Evolutionary conservation across 2,329 filamentous ascomycete genomes (phyloP), one percentile per base, ranked within the genome.

Genomic region (Hirsutella minnesotensis): DNA sequence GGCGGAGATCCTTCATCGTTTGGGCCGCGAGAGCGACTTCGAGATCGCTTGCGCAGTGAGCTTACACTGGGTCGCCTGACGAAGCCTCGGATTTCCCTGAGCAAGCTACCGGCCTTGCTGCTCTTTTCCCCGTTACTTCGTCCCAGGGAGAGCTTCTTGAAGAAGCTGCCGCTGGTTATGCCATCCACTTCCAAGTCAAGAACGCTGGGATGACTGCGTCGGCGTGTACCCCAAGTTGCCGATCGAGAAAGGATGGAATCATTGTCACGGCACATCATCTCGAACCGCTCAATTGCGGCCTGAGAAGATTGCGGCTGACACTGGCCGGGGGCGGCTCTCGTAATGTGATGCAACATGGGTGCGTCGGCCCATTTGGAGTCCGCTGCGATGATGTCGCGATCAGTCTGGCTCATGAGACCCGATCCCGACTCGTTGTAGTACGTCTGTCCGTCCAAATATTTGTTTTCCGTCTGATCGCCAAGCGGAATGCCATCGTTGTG

Each of bases 191-290:
- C 78, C 22, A 78, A 62, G 44, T 84, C 79, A 5, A 66, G 49
- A 43, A 71, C 52, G 50, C 72, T 79, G 2, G 80, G 77, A 39
- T 83, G 66, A 56, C 81, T 82, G 44, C 75, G 73, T 35, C 80
- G 73, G 7, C 77, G 72, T 2, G 82, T 86, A 15, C 82, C 82
- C 69, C 82, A 79, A 0, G 82, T 86, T 16, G 81, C 81, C 13
- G 78, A 72, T 47, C 75, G 67, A 2, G 78, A 82, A 9, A 79
- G 58, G 10, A 80, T 65, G 0, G 78, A 81, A 22, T 69, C 71
- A 39, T 67, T 77, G 47, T 79, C 74, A 18, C 65, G 66, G 42
- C 63, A 71, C 63, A 73, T 66, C 10, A 61, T 63, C 48, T 75
- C 63, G 42, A 73, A 78, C 33, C 53, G 64, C 36, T 66, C 64